phyloP scores from a whole-genome alignment of 148 eudicot genomes.

The Chenopodium suecicum region DNA sequence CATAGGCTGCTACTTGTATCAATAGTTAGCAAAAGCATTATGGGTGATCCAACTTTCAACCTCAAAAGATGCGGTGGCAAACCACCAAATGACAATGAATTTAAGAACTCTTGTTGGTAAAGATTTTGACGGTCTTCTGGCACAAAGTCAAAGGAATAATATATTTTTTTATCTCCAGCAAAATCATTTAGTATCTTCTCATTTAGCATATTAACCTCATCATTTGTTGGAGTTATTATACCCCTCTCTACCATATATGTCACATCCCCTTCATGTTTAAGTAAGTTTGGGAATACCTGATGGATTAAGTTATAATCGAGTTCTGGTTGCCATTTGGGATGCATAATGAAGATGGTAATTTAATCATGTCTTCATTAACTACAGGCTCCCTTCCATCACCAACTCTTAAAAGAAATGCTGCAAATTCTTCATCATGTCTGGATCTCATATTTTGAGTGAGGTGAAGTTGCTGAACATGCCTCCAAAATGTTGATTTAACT shows the following conservation, averaged over 20 bases:
- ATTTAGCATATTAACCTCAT: background rate
- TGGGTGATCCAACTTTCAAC: background rate
- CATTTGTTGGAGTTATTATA: background rate
- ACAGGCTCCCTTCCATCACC: background rate
- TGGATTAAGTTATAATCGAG: background rate
- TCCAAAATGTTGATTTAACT: background rate
- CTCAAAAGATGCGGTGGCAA: background rate
- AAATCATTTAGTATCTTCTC: background rate
- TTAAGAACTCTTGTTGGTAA: background rate
- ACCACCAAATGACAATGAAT: conserved; percentile 2
- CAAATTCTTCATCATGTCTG: background rate
- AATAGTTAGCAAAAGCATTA: background rate
- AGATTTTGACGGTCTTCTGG: background rate
- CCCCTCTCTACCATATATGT: background rate
- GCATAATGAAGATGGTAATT: background rate
- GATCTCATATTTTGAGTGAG: background rate
- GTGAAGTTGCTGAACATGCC: background rate
- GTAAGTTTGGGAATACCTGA: too few species aligned
- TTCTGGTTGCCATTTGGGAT: background rate
- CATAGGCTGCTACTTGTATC: background rate
- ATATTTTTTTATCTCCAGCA: background rate
- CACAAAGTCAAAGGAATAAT: background rate
- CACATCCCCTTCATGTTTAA: background rate
- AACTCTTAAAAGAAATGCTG: background rate
- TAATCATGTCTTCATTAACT: conserved; percentile 3